Percentiles rank a stretch among this genome's conserved stretches.
Evolutionary conservation across 108 stramenopile species (phyloP).

Genomic region (Mediolabrus comicus): DNA sequence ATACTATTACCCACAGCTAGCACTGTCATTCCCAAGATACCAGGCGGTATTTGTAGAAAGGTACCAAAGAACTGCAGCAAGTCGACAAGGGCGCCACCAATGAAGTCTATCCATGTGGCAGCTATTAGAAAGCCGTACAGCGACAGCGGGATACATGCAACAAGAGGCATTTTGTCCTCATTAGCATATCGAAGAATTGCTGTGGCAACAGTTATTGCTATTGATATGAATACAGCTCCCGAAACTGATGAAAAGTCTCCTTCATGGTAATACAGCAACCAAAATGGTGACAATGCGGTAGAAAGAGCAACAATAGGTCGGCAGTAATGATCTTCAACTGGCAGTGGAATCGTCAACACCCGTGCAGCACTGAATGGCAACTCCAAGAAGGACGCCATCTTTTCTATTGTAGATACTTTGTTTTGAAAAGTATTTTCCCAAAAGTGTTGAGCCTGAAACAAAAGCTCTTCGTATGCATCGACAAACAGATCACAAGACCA

Average conservation of each 20-base stretch:
- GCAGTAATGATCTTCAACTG: conserved; percentile 45
- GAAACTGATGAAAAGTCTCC: conserved; percentile 31
- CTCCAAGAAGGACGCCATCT: conserved; percentile 18
- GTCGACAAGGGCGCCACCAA: conserved; percentile 59
- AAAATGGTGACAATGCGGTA: conserved; percentile 28
- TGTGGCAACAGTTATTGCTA: conserved; percentile 10
- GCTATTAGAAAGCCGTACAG: conserved; percentile 53
- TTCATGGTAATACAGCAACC: conserved; percentile 31
- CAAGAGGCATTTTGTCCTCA: conserved; percentile 34
- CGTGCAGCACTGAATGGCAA: conserved; percentile 29
- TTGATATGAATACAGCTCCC: background rate
- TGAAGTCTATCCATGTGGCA: conserved; percentile 68
- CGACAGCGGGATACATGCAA: conserved; percentile 37
- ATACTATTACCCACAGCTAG: conserved; percentile 79
- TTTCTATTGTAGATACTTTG: conserved; percentile 26
- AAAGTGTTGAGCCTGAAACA: conserved; percentile 11
- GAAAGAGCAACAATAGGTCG: conserved; percentile 41
- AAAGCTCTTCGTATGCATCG: conserved; percentile 26
- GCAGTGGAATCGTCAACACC: conserved; percentile 39
- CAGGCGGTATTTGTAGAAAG: conserved; percentile 40
- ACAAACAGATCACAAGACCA: conserved; percentile 9
- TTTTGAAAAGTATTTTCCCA: conserved; percentile 4
- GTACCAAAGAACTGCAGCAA: conserved; percentile 60
- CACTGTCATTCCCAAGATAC: conserved; percentile 68
- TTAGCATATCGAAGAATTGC: conserved; percentile 31